Base-by-base conservation (phyloP, 129 eudicot genomes). In the Smallanthus sonchifolius region DNA sequence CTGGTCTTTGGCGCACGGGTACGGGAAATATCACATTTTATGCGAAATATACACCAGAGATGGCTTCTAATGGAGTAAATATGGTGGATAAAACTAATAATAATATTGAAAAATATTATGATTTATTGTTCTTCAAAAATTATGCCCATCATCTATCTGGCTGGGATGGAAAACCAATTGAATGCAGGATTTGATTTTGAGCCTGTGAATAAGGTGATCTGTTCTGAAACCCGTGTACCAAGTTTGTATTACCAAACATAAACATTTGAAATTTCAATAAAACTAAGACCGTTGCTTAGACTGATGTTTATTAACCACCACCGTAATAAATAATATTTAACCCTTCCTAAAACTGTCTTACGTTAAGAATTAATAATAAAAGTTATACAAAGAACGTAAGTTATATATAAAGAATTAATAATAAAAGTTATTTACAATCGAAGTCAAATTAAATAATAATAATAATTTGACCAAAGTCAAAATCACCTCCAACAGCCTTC, bases 1-100 rank as follows among this genome's bases (percentile, higher is more conserved):
- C 97, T 78, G 99, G 97, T 74, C 97, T 95, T 63, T 95, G 99
- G 99, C 84, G 82, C 75, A 85, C 81, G 20, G 99, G 99, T 69
- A 85, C 43, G 69, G 99, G 99, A 72, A 85, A 69, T 59, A 84
- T 95, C 59, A 86, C 78, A 70, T 91, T 91, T 77, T 91, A 83
- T 80, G 84, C 79, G 35, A 88, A 77, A 65, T 51, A 56, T 34
- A 44, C 81, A 37, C 74, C 75, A 59, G 75, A 28, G n/a, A n/a
- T n/a, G n/a, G n/a, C n/a, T n/a, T n/a, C n/a, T n/a, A n/a, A n/a
- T n/a, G n/a, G n/a, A n/a, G n/a, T n/a, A n/a, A n/a, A n/a, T n/a
- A n/a, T n/a, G n/a, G n/a, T n/a, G n/a, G n/a, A n/a, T n/a, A n/a
- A n/a, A n/a, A n/a, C n/a, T n/a, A n/a, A n/a, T n/a, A n/a, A n/a